phyloP scores from a whole-genome alignment of 768 basidiomycete genomes.

The Tulasnella sp. region DNA sequence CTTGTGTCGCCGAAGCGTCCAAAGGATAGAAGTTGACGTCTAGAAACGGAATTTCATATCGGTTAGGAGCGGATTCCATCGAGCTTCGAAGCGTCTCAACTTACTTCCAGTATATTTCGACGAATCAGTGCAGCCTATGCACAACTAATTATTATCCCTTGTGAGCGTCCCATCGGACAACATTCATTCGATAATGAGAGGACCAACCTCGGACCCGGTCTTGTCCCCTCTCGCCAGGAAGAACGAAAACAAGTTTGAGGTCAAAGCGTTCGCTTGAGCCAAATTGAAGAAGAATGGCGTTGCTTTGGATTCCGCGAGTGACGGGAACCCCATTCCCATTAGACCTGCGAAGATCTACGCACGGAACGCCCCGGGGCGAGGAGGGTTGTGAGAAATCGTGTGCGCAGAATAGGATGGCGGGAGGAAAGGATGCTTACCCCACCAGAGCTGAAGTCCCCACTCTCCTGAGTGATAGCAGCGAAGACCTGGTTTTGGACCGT shows the following conservation, averaged over 20 bases:
- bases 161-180: not conserved
- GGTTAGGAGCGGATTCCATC: no score
- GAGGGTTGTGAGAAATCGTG: not conserved
- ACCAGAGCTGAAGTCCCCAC: not conserved
- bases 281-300: constrained; percentile 8
- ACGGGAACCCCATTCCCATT: constrained; percentile 5
- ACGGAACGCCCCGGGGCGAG: not conserved
- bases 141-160: not conserved
- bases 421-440: not conserved
- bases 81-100: not conserved
- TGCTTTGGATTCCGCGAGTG: not conserved
- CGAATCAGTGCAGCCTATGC: constrained; percentile 2
- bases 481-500: constrained; percentile 5
- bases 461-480: not conserved
- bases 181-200: not conserved
- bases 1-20: not conserved
- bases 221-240: not conserved
- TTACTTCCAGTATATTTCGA: not conserved
- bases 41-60: not conserved
- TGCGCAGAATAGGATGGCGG: not conserved
- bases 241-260: not conserved
- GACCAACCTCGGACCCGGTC: not conserved
- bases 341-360: not conserved
- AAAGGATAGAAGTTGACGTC: not conserved
- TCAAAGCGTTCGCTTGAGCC: not conserved